Base-by-base conservation (phyloP, 257 asterid species). In the Gynochthodes officinalis region DNA sequence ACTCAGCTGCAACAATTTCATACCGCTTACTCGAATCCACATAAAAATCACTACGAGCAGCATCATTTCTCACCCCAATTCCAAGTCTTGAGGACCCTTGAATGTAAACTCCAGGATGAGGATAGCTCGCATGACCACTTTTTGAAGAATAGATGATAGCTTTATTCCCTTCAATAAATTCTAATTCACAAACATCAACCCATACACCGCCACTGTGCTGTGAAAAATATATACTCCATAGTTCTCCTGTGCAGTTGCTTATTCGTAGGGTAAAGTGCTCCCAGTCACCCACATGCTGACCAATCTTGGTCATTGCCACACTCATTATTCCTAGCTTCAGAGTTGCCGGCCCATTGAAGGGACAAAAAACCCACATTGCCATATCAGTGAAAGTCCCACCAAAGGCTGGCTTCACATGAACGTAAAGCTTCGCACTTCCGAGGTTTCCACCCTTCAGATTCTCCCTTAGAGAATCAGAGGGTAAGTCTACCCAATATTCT, bases 251-350 rank as follows among this genome's bases (percentile, higher is more conserved):
- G 86, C 85, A 94, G 81, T 94, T 94, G 80, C 92, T 87, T n/a
- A 94, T 72, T 70, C 97, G 85, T 71, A 94, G 91, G 50, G 99
- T 91, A 78, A 89, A 87, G 73, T 94, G 99, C 79, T 94, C 99
- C 99, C 99, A 94, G 48, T 94, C 99, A 16, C 97, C 96, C 25
- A 91, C 93, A 77, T 94, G 99, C 80, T 82, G 93, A 32, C 99
- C 99, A 18, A 91, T 79, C 77, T 88, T 91, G 52, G 84, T 72
- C 64, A 94, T 86, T 50, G 86, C 33, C 58, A 90, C 67, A 58
- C 84, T 84, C 81, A 89, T 74, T 75, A 87, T 42, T 57, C 97
- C 97, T 46, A 90, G 66, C 77, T 90, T 90, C 70, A 92, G 48
- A 7, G 89, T 92, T 39, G 88, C 97, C 0, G 97, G 95, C 62